These are phyloP conservation scores for Xylaria grammica DNA, from an alignment of 495 filamentous ascomycete genomes.

Conservation along the genomic window DNA sequence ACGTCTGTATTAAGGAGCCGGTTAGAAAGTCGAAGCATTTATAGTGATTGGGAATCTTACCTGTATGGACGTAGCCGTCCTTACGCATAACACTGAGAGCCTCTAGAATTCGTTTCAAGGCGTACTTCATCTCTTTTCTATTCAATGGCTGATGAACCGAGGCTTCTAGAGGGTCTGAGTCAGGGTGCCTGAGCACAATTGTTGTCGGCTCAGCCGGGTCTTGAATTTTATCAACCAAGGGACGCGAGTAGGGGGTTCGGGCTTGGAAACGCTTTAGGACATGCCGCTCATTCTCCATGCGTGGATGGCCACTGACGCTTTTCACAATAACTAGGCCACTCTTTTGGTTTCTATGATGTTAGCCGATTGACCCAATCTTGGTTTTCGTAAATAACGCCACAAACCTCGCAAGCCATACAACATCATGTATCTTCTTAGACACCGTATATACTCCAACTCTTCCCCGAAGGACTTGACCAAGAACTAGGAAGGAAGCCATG, in stretches of 20 bases:
- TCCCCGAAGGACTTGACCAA: not conserved
- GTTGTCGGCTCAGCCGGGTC: not conserved
- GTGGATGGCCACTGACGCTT: not conserved
- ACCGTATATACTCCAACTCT: not conserved
- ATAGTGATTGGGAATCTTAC: not conserved
- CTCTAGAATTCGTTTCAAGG: not conserved
- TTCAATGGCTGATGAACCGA: not conserved
- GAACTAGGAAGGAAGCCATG: too few relatives aligned
- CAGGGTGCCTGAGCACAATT: not conserved
- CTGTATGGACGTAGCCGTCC: not conserved
- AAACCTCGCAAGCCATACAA: constrained; percentile 1
- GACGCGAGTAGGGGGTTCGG: not conserved
- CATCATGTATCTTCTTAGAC: not conserved
- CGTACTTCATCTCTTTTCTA: not conserved
- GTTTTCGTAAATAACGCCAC: not conserved
- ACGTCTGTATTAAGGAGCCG: not conserved
- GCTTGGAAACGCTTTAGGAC: not conserved
- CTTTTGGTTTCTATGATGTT: not conserved
- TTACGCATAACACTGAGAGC: not conserved
- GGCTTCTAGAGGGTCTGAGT: not conserved
- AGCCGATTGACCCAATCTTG: not conserved
- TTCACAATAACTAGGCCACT: not conserved
- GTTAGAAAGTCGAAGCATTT: not conserved
- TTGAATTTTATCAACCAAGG: not conserved
- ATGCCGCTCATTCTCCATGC: constrained; percentile 3